Percentiles rank a stretch among this genome's conserved stretches.
Evolutionary conservation across 768 basidiomycete genomes (phyloP).

Genomic region (Cubamyces lactineus): DNA sequence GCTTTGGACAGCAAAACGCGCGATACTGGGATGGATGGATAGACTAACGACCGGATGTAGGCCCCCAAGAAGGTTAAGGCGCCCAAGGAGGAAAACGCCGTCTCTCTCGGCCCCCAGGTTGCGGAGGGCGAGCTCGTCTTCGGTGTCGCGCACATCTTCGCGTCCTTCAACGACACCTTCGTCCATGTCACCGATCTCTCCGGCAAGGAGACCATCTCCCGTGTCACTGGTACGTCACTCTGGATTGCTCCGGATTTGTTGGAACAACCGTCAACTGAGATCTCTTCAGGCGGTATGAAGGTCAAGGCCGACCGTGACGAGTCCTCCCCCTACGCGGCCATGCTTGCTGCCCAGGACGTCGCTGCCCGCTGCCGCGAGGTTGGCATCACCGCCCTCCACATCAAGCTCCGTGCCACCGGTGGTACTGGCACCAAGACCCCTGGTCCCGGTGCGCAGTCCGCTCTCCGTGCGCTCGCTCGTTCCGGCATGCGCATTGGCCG

Average conservation of each 20-base stretch:
- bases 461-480: conserved; percentile 96
- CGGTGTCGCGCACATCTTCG: conserved; percentile 98
- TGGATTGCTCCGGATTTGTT: too few relatives aligned
- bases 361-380: conserved; percentile 97
- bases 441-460: conserved; percentile 97
- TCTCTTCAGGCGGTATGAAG: conserved; percentile 88
- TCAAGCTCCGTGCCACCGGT: conserved; percentile 98
- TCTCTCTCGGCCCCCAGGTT: conserved; percentile 94
- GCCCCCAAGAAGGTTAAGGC: conserved; percentile 83
- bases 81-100: conserved; percentile 78
- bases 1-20: neutral
- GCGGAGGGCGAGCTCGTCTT: conserved; percentile 97
- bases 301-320: conserved; percentile 99
- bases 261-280: neutral
- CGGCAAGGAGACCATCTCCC: conserved; percentile 98
- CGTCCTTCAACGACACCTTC: conserved; percentile 99
- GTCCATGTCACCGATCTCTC: conserved; percentile 99
- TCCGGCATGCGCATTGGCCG: conserved; percentile 98
- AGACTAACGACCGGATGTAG: conserved; percentile 62
- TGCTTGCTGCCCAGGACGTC: conserved; percentile 98
- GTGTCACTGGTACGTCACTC: conserved; percentile 80
- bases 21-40: conserved; percentile 49
- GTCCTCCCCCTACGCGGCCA: conserved; percentile 95
- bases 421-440: conserved; percentile 99
- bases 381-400: conserved; percentile 96